phyloP scores from a whole-genome alignment of 2,329 filamentous ascomycete genomes.

The Colletotrichum tanaceti region DNA sequence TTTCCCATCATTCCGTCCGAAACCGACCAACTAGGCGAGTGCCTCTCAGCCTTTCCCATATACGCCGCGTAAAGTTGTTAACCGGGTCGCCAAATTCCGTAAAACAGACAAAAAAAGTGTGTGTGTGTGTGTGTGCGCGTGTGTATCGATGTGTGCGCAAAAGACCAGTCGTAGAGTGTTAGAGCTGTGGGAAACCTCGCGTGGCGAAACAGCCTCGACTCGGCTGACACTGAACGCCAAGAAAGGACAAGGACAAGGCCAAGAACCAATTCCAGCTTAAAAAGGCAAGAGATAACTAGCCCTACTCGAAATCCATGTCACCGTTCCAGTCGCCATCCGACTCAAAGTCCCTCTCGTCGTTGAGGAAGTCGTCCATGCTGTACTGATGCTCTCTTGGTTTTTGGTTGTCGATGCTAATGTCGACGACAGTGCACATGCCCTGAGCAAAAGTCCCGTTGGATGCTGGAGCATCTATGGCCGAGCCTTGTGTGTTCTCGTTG shows the following conservation, averaged over 20 bases:
- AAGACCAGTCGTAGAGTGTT: neutral
- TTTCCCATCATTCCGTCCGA: neutral
- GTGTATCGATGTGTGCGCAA: neutral
- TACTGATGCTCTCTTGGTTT: conserved; percentile 76
- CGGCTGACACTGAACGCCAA: neutral
- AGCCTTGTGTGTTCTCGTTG: conserved; percentile 38
- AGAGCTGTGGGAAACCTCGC: neutral
- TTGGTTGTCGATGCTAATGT: conserved; percentile 80
- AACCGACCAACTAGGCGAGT: conserved; percentile 14
- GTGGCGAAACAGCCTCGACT: neutral
- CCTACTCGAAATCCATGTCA: conserved; percentile 63
- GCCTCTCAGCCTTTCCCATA: conserved; percentile 16
- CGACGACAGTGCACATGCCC: conserved; percentile 76
- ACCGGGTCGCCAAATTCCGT: neutral
- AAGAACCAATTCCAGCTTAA: no score
- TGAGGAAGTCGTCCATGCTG: conserved; percentile 77
- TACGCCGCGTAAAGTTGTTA: neutral
- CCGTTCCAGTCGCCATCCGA: conserved; percentile 70
- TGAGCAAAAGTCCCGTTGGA: conserved; percentile 61
- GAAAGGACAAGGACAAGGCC: no score
- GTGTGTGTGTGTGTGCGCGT: neutral
- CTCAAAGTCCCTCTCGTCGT: conserved; percentile 65
- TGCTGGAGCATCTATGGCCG: conserved; percentile 12
- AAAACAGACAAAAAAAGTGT: neutral
- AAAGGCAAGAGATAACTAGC: conserved; percentile 22